These are phyloP conservation scores for Coemansia sp. DNA, from an alignment of 192 early-diverging fungal genomes.

Conservation along the genomic window DNA sequence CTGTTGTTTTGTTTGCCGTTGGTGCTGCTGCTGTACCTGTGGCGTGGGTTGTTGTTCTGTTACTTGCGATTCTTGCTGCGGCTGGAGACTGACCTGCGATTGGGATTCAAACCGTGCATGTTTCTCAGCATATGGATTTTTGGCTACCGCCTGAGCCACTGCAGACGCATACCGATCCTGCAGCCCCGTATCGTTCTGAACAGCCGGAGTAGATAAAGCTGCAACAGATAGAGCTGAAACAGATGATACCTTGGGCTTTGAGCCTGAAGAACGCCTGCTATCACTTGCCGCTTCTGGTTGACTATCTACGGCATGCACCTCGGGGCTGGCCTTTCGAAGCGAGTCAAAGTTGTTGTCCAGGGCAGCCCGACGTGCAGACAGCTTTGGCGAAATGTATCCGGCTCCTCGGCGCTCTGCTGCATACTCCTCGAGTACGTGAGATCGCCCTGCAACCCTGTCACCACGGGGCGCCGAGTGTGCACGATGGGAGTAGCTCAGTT, in stretches of 20 bases:
- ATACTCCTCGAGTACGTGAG: background rate
- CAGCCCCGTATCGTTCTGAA: constrained; percentile 14
- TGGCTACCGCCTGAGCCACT: background rate
- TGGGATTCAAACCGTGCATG: background rate
- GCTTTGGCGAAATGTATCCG: constrained; percentile 27
- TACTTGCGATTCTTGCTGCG: constrained; percentile 9
- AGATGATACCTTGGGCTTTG: background rate
- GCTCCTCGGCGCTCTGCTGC: constrained; percentile 6
- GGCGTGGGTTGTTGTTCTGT: background rate
- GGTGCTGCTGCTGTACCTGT: constrained; percentile 8
- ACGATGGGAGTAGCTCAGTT: constrained; percentile 5
- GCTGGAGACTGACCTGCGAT: background rate
- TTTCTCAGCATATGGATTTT: constrained; percentile 6
- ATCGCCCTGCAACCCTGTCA: constrained; percentile 6
- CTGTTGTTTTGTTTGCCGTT: constrained; percentile 8
- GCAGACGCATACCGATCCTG: constrained; percentile 28
- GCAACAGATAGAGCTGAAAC: background rate
- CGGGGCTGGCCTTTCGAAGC: constrained; percentile 17
- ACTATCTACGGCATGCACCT: background rate
- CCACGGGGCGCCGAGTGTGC: constrained; percentile 15
- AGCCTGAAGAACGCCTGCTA: background rate
- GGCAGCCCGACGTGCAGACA: constrained; percentile 20
- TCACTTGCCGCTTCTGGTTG: background rate
- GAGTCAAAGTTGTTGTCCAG: constrained; percentile 32
- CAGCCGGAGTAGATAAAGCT: constrained; percentile 16